phyloP scores from a whole-genome alignment of 1,284 basidiomycete species.

The Apiotrichum gamsii region DNA sequence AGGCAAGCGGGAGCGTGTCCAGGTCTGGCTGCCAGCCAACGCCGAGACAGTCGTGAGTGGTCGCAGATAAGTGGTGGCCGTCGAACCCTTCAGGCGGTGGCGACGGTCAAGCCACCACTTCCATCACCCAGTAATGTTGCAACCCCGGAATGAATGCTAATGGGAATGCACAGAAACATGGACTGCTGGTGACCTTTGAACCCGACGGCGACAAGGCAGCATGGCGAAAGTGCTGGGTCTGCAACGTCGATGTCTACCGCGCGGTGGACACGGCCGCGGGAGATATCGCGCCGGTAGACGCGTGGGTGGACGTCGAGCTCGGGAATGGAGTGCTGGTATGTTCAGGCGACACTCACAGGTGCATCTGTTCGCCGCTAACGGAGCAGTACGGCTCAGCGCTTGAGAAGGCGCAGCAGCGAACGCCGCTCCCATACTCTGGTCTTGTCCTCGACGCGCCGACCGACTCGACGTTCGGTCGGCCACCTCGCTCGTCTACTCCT shows the following conservation, averaged over 20 bases:
- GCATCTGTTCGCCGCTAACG: background rate
- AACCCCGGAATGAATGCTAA: background rate
- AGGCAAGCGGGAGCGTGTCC: background rate
- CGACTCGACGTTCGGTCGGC: constrained; percentile 15
- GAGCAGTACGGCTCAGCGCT: constrained; percentile 26
- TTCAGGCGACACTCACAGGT: too few species aligned
- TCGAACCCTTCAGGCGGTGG: too few species aligned
- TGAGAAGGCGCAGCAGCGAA: constrained; percentile 6
- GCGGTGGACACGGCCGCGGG: constrained; percentile 9
- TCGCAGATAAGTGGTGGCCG: too few species aligned
- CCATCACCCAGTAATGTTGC: too few species aligned
- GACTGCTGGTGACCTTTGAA: constrained; percentile 12
- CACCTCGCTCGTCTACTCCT: constrained; percentile 17
- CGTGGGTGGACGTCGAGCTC: constrained; percentile 29
- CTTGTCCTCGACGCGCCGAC: constrained; percentile 17
- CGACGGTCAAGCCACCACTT: too few species aligned
- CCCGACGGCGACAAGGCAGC: constrained; percentile 7
- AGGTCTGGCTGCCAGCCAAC: constrained; percentile 14
- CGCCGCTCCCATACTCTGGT: constrained; percentile 21
- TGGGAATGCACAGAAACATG: constrained; percentile 6
- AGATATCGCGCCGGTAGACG: constrained; percentile 19
- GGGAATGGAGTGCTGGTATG: constrained; percentile 30
- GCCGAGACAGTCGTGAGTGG: constrained; percentile 19
- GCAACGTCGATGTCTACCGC: constrained; percentile 25
- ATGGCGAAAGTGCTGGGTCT: constrained; percentile 40